A percentile compares a stretch with the other conserved stretches of the same genome.
phyloP scores from a whole-genome alignment of 2,329 filamentous ascomycete genomes.

The Zymoseptoria crescenta region DNA sequence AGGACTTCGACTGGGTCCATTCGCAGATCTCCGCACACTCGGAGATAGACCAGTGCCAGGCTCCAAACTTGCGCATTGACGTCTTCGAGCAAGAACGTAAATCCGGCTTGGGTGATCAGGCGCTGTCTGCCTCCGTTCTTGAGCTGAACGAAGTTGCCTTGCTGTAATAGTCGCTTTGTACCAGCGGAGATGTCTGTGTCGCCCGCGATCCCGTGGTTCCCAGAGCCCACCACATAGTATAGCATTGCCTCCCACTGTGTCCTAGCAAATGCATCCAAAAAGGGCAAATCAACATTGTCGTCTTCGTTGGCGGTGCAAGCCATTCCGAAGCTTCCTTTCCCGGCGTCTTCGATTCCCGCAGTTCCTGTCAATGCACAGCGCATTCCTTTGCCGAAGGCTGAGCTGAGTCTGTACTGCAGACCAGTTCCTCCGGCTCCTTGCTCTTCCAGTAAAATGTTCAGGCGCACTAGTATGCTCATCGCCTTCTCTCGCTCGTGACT shows the following conservation, averaged over 20 bases:
- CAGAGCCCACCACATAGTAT: slow-evolving; percentile 81
- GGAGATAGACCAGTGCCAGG: slow-evolving; percentile 83
- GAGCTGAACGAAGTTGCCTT: slow-evolving; percentile 68
- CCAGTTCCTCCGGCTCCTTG: slow-evolving; percentile 51
- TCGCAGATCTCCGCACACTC: slow-evolving; percentile 59
- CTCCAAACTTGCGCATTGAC: slow-evolving; percentile 97
- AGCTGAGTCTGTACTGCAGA: slow-evolving; percentile 66
- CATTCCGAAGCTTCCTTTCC: slow-evolving; percentile 84
- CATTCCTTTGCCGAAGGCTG: slow-evolving; percentile 75
- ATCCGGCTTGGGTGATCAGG: slow-evolving; percentile 81
- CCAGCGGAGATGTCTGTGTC: slow-evolving; percentile 50
- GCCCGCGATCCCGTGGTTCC: slow-evolving; percentile 47
- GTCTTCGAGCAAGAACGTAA: slow-evolving; percentile 89
- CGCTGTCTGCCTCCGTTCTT: slow-evolving; percentile 31
- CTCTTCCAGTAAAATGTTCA: slow-evolving; percentile 75
- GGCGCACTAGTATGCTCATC: slow-evolving; percentile 67
- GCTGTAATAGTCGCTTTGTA: slow-evolving; percentile 75
- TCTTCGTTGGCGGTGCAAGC: slow-evolving; percentile 60
- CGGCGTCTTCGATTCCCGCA: slow-evolving; percentile 56
- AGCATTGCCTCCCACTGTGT: slow-evolving; percentile 93
- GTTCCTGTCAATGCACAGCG: slow-evolving; percentile 66
- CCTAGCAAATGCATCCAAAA: slow-evolving; percentile 77
- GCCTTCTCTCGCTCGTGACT: slow-evolving; percentile 67
- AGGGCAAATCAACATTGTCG: slow-evolving; percentile 57
- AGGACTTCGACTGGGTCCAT: slow-evolving; percentile 91